Conservation (phyloP, 208 protist genomes). For the Trypanosomatidae sp. region DNA sequence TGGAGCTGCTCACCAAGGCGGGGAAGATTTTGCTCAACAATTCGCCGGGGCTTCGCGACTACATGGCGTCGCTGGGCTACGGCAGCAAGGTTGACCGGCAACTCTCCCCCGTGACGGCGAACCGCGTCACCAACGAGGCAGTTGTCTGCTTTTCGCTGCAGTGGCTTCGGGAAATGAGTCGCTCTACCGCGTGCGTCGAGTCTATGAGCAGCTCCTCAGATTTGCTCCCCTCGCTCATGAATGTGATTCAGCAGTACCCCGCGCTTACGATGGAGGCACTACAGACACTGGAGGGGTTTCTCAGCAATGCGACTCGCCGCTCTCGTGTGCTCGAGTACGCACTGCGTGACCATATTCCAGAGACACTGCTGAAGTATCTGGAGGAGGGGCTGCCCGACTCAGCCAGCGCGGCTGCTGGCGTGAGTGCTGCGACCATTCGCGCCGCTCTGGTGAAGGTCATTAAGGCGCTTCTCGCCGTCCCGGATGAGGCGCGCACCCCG, state of each 20-base stretch:
- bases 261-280: constrained; percentile 38
- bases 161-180: constrained; percentile 59
- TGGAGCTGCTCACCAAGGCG: constrained; percentile 54
- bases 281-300: constrained; percentile 57
- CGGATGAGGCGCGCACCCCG: constrained; percentile 42
- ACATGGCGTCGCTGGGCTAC: constrained; percentile 71
- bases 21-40: constrained; percentile 46
- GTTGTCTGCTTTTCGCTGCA: constrained; percentile 32
- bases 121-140: not conserved
- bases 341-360: constrained; percentile 44
- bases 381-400: constrained; percentile 49
- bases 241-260: constrained; percentile 29
- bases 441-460: constrained; percentile 85
- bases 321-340: constrained; percentile 33
- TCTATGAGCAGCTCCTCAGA: constrained; percentile 38
- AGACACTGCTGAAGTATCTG: constrained; percentile 60
- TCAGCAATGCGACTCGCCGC: constrained; percentile 39
- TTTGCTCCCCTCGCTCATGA: constrained; percentile 45
- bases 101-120: constrained; percentile 6
- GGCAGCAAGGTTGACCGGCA: constrained; percentile 55
- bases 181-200: constrained; percentile 62
- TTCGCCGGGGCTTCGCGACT: constrained; percentile 53
- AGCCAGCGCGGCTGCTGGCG: constrained; percentile 26
- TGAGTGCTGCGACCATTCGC: constrained; percentile 61
- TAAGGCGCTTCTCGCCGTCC: constrained; percentile 64